Conservation (phyloP, 148 eudicot species). For the Diospyros kaki region DNA sequence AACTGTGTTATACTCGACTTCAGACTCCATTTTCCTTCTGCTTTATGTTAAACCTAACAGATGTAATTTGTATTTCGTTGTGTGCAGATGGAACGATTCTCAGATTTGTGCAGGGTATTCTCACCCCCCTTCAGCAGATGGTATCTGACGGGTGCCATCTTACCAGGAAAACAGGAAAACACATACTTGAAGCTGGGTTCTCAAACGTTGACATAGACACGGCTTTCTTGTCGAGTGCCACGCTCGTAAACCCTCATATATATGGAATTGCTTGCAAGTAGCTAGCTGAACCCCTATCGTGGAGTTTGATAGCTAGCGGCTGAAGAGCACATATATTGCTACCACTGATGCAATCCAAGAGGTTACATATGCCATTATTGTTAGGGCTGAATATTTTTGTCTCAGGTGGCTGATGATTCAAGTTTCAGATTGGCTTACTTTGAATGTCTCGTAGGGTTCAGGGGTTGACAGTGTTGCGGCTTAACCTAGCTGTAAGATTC, state of each 20-base stretch:
- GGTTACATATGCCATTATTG: too few species aligned
- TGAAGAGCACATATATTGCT: too few species aligned
- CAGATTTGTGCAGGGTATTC: slow-evolving; percentile 48
- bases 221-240: slow-evolving; percentile 41
- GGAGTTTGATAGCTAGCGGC: too few species aligned
- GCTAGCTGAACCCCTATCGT: background rate
- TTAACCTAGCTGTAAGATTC: too few species aligned
- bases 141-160: slow-evolving; percentile 83
- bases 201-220: slow-evolving; percentile 39
- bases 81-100: slow-evolving; percentile 64
- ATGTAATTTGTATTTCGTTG: background rate
- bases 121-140: slow-evolving; percentile 74
- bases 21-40: background rate
- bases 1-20: background rate
- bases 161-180: slow-evolving; percentile 58
- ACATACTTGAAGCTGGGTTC: slow-evolving; percentile 73
- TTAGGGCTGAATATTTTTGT: too few species aligned
- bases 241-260: slow-evolving; percentile 55
- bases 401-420: too few species aligned
- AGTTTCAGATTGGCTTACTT: too few species aligned
- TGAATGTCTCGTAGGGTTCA: too few species aligned
- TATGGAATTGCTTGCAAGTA: slow-evolving; percentile 74
- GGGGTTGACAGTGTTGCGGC: too few species aligned
- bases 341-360: too few species aligned
- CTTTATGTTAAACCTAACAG: background rate